Percentiles rank a stretch among this genome's conserved stretches.
These are phyloP conservation scores for Reutealis trisperma DNA, from an alignment of 345 rosid species.

Conservation along the genomic window DNA sequence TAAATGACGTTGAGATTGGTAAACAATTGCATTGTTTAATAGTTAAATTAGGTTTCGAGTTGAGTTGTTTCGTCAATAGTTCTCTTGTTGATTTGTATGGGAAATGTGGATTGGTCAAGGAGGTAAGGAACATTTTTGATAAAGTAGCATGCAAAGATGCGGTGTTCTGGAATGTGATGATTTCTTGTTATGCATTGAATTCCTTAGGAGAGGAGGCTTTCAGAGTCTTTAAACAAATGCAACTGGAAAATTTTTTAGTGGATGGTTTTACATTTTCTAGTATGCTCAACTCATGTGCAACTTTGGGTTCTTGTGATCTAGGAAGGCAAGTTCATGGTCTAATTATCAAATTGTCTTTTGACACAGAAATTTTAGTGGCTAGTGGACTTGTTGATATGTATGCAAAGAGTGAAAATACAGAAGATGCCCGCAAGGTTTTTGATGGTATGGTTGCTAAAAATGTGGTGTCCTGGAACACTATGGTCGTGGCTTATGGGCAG, in stretches of 20 bases:
- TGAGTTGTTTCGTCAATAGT: slow-evolving; percentile 42
- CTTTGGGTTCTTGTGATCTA: slow-evolving; percentile 30
- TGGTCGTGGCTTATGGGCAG: slow-evolving; percentile 63
- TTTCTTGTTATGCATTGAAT: slow-evolving; percentile 56
- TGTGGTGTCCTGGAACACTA: slow-evolving; percentile 68
- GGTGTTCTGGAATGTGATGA: slow-evolving; percentile 64
- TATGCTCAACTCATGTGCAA: slow-evolving; percentile 47
- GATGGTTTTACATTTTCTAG: slow-evolving; percentile 65
- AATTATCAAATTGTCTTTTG: slow-evolving; percentile 45
- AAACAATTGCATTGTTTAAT: slow-evolving; percentile 52
- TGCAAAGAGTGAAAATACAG: slow-evolving; percentile 44
- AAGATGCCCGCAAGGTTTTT: slow-evolving; percentile 51
- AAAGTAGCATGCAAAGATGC: slow-evolving; percentile 43
- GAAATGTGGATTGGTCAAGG: slow-evolving; percentile 54
- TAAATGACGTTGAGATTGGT: slow-evolving; percentile 40
- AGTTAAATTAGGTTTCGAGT: slow-evolving; percentile 52
- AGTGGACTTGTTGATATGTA: slow-evolving; percentile 65
- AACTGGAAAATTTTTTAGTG: slow-evolving; percentile 36
- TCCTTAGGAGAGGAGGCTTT: slow-evolving; percentile 47
- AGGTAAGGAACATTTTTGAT: slow-evolving; percentile 51
- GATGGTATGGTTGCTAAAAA: slow-evolving; percentile 53
- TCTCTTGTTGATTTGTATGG: slow-evolving; percentile 66
- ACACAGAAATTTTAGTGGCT: slow-evolving; percentile 50
- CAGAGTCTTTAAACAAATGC: slow-evolving; percentile 47
- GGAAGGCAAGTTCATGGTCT: slow-evolving; percentile 61